These are phyloP conservation scores for Corylus americana DNA, from an alignment of 306 rosid genomes.

Conservation along the genomic window DNA sequence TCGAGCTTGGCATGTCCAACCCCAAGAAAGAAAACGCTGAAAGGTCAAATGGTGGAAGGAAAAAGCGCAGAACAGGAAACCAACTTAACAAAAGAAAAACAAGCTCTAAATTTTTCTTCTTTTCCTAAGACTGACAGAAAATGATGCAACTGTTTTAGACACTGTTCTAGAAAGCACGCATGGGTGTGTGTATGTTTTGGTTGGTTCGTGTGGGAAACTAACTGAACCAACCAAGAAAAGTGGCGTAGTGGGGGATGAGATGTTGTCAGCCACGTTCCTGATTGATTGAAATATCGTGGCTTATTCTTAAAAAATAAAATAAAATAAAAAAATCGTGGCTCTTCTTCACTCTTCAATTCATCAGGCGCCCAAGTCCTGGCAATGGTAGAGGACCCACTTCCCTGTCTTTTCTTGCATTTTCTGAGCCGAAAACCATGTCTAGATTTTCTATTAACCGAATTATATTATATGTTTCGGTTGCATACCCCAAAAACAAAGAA, in stretches of 20 bases:
- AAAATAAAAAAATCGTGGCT: too few species aligned
- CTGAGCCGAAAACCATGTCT: conserved; percentile 10
- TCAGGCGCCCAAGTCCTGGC: conserved; percentile 22
- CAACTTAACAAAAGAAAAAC: conserved; percentile 47
- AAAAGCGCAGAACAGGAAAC: conserved; percentile 27
- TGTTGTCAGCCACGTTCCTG: conserved; percentile 41
- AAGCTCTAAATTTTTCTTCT: conserved; percentile 39
- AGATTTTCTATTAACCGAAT: conserved; percentile 20
- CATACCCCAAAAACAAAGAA: neutral
- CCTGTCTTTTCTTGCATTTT: conserved; percentile 2
- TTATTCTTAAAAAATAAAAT: too few species aligned
- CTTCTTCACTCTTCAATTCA: neutral
- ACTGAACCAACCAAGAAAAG: conserved; percentile 10
- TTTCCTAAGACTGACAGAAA: neutral
- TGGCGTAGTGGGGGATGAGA: conserved; percentile 31
- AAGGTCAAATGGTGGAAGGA: conserved; percentile 29
- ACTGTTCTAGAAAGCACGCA: conserved; percentile 20
- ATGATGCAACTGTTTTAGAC: conserved; percentile 34
- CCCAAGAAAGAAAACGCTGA: conserved; percentile 20
- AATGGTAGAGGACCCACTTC: conserved; percentile 29
- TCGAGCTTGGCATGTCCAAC: conserved; percentile 36
- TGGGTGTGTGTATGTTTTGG: neutral
- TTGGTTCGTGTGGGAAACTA: neutral
- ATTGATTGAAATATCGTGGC: conserved; percentile 38
- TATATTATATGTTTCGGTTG: too few species aligned